Evolutionary conservation across 2,329 filamentous ascomycete genomes (phyloP).

Genomic region (Penicillium janthinellum): DNA sequence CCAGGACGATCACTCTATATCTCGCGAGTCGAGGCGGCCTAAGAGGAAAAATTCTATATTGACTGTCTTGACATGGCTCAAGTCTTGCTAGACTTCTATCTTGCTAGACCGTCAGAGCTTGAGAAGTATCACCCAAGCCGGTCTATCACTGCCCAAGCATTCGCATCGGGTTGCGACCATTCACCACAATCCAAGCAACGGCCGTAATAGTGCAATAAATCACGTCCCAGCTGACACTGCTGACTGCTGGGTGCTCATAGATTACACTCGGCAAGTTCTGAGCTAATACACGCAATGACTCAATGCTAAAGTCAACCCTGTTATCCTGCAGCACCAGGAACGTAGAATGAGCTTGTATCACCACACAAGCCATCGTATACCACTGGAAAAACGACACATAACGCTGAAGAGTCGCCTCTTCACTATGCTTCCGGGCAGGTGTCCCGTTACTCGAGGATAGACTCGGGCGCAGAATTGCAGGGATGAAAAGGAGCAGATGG

Average conservation of each 20-base stretch:
- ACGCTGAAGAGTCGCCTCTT: slow-evolving; percentile 6
- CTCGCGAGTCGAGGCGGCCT: background rate
- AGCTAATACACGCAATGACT: slow-evolving; percentile 7
- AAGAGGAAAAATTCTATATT: background rate
- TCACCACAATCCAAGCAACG: slow-evolving; percentile 11
- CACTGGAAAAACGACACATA: slow-evolving; percentile 16
- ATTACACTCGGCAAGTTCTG: slow-evolving; percentile 53
- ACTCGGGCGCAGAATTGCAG: slow-evolving; percentile 12
- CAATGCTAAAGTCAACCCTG: slow-evolving; percentile 13
- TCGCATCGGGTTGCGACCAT: slow-evolving; percentile 3
- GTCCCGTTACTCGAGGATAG: background rate
- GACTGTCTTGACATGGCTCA: background rate
- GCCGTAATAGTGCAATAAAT: slow-evolving; percentile 50
- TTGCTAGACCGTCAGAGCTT: background rate
- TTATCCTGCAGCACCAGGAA: slow-evolving; percentile 13
- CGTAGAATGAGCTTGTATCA: slow-evolving; percentile 22
- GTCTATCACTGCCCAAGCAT: slow-evolving; percentile 15
- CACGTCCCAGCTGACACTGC: slow-evolving; percentile 61
- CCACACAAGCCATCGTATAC: slow-evolving; percentile 40
- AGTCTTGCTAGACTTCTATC: background rate
- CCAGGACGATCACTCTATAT: background rate
- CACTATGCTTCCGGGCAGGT: background rate
- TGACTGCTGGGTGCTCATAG: slow-evolving; percentile 60
- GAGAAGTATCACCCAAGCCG: background rate
- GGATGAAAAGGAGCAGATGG: slow-evolving; percentile 30